Percentiles rank a stretch among this genome's conserved stretches.
phyloP scores from a whole-genome alignment of 1,139 yeast genomes.

The Yamadazyma atlantica region DNA sequence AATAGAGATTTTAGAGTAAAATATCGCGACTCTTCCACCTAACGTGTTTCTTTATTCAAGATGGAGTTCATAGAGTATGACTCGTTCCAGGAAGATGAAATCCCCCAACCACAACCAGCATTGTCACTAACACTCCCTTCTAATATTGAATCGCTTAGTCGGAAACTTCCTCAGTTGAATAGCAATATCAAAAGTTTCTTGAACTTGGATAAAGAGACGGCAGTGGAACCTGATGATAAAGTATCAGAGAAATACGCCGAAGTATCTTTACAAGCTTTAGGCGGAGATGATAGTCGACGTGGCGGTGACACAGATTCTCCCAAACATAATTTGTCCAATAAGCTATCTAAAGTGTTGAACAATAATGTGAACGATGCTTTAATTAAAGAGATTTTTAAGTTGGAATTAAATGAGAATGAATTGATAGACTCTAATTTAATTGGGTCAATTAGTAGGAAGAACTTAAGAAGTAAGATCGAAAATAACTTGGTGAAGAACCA shows the following conservation, averaged over 20 bases:
- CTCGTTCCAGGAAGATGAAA: slow-evolving; percentile 28
- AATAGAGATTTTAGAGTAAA: no score
- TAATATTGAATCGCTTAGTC: slow-evolving; percentile 40
- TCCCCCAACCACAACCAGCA: slow-evolving; percentile 50
- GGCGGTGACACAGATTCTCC: slow-evolving; percentile 6
- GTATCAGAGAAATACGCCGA: slow-evolving; percentile 42
- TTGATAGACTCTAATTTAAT: slow-evolving; percentile 53
- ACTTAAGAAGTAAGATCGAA: slow-evolving; percentile 68
- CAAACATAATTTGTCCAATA: slow-evolving; percentile 34
- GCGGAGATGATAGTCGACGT: slow-evolving; percentile 10
- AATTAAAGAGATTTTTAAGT: slow-evolving; percentile 46
- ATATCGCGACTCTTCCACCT: not conserved
- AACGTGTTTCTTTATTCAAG: not conserved
- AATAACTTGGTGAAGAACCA: slow-evolving; percentile 68
- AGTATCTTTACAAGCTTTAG: slow-evolving; percentile 23
- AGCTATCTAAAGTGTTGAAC: slow-evolving; percentile 53
- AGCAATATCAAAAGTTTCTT: slow-evolving; percentile 31
- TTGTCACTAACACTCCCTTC: slow-evolving; percentile 41
- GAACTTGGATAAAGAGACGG: slow-evolving; percentile 14
- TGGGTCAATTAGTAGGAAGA: slow-evolving; percentile 59
- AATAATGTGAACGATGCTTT: slow-evolving; percentile 48
- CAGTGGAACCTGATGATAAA: slow-evolving; percentile 11
- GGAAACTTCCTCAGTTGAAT: slow-evolving; percentile 35
- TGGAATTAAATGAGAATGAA: slow-evolving; percentile 28
- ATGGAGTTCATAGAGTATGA: slow-evolving; percentile 51